phyloP scores from a whole-genome alignment of 768 basidiomycete genomes.

The Suillus clintonianus region DNA sequence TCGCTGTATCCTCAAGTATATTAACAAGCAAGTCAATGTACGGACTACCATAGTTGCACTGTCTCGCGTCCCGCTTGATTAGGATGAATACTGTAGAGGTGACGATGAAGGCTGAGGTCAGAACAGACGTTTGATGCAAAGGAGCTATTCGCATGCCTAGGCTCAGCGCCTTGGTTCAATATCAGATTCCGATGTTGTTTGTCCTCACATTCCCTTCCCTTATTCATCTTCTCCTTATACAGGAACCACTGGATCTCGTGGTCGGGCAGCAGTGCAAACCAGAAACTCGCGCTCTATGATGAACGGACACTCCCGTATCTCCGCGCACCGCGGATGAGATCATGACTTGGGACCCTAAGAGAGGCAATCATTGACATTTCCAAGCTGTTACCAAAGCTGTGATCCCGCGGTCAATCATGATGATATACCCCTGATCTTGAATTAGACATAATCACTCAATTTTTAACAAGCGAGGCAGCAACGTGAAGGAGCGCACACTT shows the following conservation, averaged over 20 bases:
- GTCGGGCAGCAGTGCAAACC: conserved; percentile 62
- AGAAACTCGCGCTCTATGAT: conserved; percentile 86
- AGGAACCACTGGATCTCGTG: conserved; percentile 28
- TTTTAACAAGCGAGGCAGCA: conserved; percentile 70
- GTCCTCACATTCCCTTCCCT: conserved; percentile 68
- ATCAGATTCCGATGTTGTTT: conserved; percentile 69
- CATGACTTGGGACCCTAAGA: too few relatives aligned
- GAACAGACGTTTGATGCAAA: conserved; percentile 32
- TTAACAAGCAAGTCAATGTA: not conserved
- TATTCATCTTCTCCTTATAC: too few relatives aligned
- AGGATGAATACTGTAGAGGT: conserved; percentile 43
- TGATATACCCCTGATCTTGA: conserved; percentile 69
- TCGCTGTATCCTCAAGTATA: not conserved
- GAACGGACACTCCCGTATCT: conserved; percentile 77
- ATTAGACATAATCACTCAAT: conserved; percentile 62
- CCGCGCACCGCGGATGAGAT: conserved; percentile 56
- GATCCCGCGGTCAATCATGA: conserved; percentile 81
- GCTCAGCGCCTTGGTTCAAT: conserved; percentile 67
- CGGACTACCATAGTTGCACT: not conserved
- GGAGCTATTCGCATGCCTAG: conserved; percentile 63
- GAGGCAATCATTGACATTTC: conserved; percentile 41
- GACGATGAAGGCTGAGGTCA: conserved; percentile 38
- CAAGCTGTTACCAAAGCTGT: conserved; percentile 69
- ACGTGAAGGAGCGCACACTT: conserved; percentile 85
- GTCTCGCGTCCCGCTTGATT: conserved; percentile 34